A percentile compares a stretch with the other conserved stretches of the same genome.
Conservation (phyloP, 148 eudicot species). For the Talinum fruticosum region DNA sequence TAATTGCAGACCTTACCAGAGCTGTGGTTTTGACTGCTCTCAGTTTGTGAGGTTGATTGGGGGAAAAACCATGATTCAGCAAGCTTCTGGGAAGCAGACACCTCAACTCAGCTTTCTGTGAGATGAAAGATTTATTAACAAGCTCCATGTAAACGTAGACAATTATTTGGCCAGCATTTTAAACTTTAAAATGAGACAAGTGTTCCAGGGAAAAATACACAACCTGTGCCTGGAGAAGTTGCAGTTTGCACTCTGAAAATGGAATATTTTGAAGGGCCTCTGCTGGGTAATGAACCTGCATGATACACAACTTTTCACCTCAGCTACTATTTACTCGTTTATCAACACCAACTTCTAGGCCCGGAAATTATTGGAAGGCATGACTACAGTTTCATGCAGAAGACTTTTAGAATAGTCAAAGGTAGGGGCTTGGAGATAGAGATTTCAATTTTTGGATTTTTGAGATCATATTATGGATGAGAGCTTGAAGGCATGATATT, state of each 20-base stretch:
- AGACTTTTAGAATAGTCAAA: neutral
- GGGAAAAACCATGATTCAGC: slow-evolving; percentile 66
- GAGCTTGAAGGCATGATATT: no score
- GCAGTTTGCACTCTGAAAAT: slow-evolving; percentile 63
- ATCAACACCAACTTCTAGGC: neutral
- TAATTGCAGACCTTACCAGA: slow-evolving; percentile 31
- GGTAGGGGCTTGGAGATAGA: no score
- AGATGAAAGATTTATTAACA: slow-evolving; percentile 19
- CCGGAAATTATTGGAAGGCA: neutral
- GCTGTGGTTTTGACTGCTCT: slow-evolving; percentile 23
- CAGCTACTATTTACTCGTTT: slow-evolving; percentile 5
- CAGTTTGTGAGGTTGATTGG: slow-evolving; percentile 29
- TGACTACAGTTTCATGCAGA: neutral
- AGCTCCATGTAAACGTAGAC: neutral
- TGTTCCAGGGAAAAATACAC: neutral
- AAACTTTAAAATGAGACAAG: neutral
- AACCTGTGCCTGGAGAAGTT: slow-evolving; percentile 92
- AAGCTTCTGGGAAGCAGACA: slow-evolving; percentile 74
- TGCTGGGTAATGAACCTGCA: slow-evolving; percentile 76
- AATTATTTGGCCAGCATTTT: neutral
- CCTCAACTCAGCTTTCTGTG: slow-evolving; percentile 83
- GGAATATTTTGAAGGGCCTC: slow-evolving; percentile 62
- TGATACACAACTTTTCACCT: slow-evolving; percentile 1
- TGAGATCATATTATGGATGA: no score
- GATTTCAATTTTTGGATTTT: no score